Base-by-base conservation (phyloP, 208 protist genomes). In the Trypanosoma avium region DNA sequence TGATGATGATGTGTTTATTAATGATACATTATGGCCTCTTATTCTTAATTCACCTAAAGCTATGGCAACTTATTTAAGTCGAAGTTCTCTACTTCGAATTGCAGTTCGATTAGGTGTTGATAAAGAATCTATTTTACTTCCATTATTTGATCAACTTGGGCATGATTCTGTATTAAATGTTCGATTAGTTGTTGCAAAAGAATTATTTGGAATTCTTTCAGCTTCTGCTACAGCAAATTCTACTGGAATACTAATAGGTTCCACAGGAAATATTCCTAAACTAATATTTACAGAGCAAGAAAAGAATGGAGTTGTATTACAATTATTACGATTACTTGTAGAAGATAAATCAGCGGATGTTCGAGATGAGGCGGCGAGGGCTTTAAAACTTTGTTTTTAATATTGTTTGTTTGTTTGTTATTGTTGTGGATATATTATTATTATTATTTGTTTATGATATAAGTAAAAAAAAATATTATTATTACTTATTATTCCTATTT, bases 101-200 rank as follows among this genome's bases (percentile, higher is more conserved):
- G 88, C 83, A 9, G 55, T 88, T 46, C 75, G 77, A 40, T 77
- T 94, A 12, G 63, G 77, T 7, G 79, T 94, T n/a, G 81, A 92
- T 48, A 90, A 90, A 58, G 67, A 73, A 21, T 61, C 72, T 13
- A 64, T 79, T 10, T 73, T 94, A 29, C 73, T 94, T 36, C 83
- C 88, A n/a, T 58, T 94, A 0, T 64, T 94, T 3, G 75, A 90
- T 45, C 68, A 90, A 29, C 75, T 90, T 3, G 77, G 79, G 0
- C 79, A 82, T 19, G 88, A 94, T 56, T 53, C 67, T 6, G 83
- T 94, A 24, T 47, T 90, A 26, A 94, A 94, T 42, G 88, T 94
- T 30, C 80, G 88, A 10, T 68, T 92, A 35, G 75, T 88, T 19
- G 88, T 92, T 13, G 84, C 82, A 8, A 92, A 90, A 75, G 72